These are phyloP conservation scores for Serendipita indica DNA, from an alignment of 768 basidiomycete genomes.

Conservation along the genomic window DNA sequence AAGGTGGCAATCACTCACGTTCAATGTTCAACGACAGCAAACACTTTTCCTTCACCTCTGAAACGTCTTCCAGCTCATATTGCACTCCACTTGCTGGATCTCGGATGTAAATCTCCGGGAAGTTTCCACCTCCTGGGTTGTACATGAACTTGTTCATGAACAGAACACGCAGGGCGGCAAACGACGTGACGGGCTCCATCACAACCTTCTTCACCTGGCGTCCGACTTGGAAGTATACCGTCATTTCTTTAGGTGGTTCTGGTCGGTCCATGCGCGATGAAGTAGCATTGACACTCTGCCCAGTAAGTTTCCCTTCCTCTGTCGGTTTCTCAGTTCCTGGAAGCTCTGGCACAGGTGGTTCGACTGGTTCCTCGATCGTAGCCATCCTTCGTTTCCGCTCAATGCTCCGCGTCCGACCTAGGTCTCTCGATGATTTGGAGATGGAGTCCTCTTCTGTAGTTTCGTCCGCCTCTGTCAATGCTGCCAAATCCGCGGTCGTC, in stretches of 20 bases:
- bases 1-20: slow-evolving; percentile 43
- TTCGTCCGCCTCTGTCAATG: slow-evolving; percentile 56
- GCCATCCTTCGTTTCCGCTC: background rate
- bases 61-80: slow-evolving; percentile 90
- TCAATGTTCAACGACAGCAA: slow-evolving; percentile 89
- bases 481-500: slow-evolving; percentile 57
- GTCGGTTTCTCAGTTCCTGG: background rate
- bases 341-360: slow-evolving; percentile 16
- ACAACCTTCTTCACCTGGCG: slow-evolving; percentile 77
- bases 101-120: slow-evolving; percentile 89
- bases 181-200: slow-evolving; percentile 54
- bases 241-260: slow-evolving; percentile 26
- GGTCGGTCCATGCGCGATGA: slow-evolving; percentile 15
- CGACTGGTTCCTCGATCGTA: background rate
- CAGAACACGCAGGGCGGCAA: slow-evolving; percentile 62
- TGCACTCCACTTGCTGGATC: slow-evolving; percentile 86
- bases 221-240: slow-evolving; percentile 79
- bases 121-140: slow-evolving; percentile 82
- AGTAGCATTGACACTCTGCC: background rate
- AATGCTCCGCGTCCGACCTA: slow-evolving; percentile 16
- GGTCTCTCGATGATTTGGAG: slow-evolving; percentile 15
- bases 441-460: slow-evolving; percentile 30
- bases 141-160: slow-evolving; percentile 95
- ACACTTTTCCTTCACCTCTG: slow-evolving; percentile 80
- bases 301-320: background rate